phyloP scores from a whole-genome alignment of 202 grass and related monocot species.

The Panicum hallii region DNA sequence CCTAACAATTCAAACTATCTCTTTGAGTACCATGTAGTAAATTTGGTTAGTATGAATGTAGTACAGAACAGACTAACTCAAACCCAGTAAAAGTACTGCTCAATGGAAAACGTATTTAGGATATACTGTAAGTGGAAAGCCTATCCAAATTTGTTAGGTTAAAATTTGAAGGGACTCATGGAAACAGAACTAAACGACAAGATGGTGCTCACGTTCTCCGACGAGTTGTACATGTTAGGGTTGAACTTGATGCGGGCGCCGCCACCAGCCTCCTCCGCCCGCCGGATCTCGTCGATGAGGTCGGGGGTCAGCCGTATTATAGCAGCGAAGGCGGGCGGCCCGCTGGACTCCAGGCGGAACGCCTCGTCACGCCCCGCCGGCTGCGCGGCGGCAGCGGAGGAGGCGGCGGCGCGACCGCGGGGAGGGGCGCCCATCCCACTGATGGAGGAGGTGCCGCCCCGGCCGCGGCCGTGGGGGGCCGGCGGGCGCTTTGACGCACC shows the following conservation, averaged over 20 bases:
- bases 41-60: constrained; percentile 38
- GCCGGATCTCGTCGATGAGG: constrained; percentile 96
- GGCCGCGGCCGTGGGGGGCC: constrained; percentile 49
- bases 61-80: constrained; percentile 20
- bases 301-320: constrained; percentile 87
- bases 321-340: constrained; percentile 72
- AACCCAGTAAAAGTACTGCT: constrained; percentile 7
- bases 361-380: constrained; percentile 59
- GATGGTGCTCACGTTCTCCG: constrained; percentile 78
- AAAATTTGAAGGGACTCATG: constrained; percentile 29
- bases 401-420: constrained; percentile 51
- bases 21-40: not conserved
- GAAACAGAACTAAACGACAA: constrained; percentile 37
- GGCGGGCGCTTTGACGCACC: constrained; percentile 56
- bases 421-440: constrained; percentile 41
- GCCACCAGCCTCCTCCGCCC: constrained; percentile 79
- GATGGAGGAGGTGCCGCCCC: constrained; percentile 46
- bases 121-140: constrained; percentile 17
- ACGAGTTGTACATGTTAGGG: constrained; percentile 60
- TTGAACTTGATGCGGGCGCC: constrained; percentile 91
- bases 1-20: constrained; percentile 21
- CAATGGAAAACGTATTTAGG: not conserved
- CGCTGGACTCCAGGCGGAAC: constrained; percentile 73
- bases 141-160: constrained; percentile 50
- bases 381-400: constrained; percentile 24